These are phyloP conservation scores for Exophiala sp. DNA, from an alignment of 2,329 filamentous ascomycete genomes.

Conservation along the genomic window DNA sequence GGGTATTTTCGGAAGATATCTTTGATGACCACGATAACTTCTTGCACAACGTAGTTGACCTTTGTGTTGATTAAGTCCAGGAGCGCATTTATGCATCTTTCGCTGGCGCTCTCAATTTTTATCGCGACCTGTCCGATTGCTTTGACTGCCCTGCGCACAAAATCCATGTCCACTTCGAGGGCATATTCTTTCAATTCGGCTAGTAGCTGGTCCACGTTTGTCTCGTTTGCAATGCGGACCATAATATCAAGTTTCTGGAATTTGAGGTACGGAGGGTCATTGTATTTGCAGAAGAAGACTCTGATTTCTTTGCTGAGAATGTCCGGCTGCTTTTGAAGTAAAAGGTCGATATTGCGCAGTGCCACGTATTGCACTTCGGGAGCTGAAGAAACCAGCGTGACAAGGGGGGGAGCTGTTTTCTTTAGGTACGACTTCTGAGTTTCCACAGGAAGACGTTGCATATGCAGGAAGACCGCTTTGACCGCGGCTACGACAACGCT, in stretches of 20 bases:
- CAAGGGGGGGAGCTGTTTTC: conserved; percentile 97
- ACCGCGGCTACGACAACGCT: conserved; percentile 96
- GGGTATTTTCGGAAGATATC: conserved; percentile 97
- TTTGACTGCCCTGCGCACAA: conserved; percentile 87
- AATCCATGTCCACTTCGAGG: conserved; percentile 98
- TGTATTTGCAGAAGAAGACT: conserved; percentile 99
- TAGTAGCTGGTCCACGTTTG: conserved; percentile 90
- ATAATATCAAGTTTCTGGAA: conserved; percentile 98
- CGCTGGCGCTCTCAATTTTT: conserved; percentile 92
- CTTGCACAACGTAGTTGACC: conserved; percentile 98
- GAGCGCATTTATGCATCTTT: conserved; percentile 91
- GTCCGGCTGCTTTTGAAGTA: conserved; percentile 92
- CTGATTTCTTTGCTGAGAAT: conserved; percentile 96
- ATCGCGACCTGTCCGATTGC: conserved; percentile 98
- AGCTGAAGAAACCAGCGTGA: conserved; percentile 90
- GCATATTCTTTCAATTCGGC: conserved; percentile 97
- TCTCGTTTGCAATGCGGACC: conserved; percentile 97
- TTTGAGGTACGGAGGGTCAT: conserved; percentile 96
- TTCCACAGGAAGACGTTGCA: conserved; percentile 77
- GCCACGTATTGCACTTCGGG: conserved; percentile 98
- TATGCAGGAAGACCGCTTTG: conserved; percentile 96
- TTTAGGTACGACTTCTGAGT: conserved; percentile 82
- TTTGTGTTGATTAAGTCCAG: conserved; percentile 94
- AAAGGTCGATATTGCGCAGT: conserved; percentile 88
- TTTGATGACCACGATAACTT: conserved; percentile 98